Conservation (phyloP, 225 moss, liverwort and hornwort species). For the Pseudoscleropodium purum region DNA sequence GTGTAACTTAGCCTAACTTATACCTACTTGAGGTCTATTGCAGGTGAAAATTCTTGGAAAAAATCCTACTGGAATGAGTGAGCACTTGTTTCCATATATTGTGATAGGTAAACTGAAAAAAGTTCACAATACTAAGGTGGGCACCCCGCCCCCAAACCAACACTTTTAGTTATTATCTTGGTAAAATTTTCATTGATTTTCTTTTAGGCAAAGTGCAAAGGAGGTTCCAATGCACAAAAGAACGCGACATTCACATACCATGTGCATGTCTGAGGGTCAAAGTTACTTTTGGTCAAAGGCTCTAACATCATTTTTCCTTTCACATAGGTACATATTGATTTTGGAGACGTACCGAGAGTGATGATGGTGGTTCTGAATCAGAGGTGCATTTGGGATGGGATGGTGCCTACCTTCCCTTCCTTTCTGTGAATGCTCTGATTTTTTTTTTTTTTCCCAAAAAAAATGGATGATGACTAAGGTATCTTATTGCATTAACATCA, state of each 20-base stretch:
- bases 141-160: rapidly evolving
- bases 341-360: not conserved
- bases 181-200: not conserved
- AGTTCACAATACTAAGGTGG: not conserved
- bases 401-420: not conserved
- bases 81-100: not conserved
- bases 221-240: not conserved
- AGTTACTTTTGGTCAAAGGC: not conserved
- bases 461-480: not conserved
- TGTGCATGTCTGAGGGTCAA: not conserved
- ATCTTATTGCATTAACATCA: not conserved
- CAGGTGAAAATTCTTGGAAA: not conserved
- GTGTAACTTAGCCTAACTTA: too few species aligned
- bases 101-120: not conserved
- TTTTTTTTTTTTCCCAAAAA: not conserved
- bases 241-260: rapidly evolving
- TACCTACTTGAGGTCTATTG: not conserved
- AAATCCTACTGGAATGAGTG: not conserved
- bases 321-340: not conserved
- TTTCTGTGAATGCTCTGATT: too few species aligned
- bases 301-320: too few species aligned
- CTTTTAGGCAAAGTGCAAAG: not conserved
- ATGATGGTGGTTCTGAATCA: not conserved
- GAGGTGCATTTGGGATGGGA: too few species aligned
- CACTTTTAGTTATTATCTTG: rapidly evolving